These are phyloP conservation scores for Quaeritorhiza haematococci DNA, from an alignment of 371 early-diverging fungal species.

Conservation along the genomic window DNA sequence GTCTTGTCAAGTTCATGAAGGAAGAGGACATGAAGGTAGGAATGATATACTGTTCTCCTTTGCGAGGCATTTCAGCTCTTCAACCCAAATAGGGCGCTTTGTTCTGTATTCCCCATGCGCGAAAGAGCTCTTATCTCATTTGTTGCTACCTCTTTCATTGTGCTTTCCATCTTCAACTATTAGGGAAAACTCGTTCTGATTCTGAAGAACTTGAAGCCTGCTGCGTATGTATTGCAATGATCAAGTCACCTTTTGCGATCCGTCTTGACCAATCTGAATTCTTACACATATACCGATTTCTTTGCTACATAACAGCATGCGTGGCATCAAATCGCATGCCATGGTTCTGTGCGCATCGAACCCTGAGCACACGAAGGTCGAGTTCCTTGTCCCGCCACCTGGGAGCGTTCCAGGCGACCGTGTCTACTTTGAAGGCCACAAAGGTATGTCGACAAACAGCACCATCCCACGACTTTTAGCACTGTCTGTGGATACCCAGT, in stretches of 20 bases:
- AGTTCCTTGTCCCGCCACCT: constrained; percentile 83
- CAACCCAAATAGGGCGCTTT: no score
- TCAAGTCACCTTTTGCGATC: background rate
- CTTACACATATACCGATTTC: background rate
- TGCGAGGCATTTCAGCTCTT: no score
- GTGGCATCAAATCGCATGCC: constrained; percentile 89
- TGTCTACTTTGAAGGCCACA: constrained; percentile 84
- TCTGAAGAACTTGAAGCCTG: constrained; percentile 92
- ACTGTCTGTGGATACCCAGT: no score
- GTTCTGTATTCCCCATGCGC: no score
- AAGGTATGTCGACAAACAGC: constrained; percentile 36
- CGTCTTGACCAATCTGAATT: background rate
- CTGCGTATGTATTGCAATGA: constrained; percentile 27
- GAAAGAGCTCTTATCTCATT: constrained; percentile 14
- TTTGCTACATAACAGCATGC: constrained; percentile 55
- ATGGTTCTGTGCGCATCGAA: constrained; percentile 93
- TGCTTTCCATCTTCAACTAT: no score
- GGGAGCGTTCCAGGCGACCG: constrained; percentile 85
- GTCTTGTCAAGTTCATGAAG: constrained; percentile 83
- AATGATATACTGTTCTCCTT: background rate
- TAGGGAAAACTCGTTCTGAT: constrained; percentile 54
- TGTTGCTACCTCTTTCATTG: background rate
- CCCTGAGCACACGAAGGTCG: constrained; percentile 80
- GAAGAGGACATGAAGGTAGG: constrained; percentile 65
- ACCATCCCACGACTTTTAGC: no score